A percentile compares a stretch with the other conserved stretches of the same genome.
Conservation (phyloP, 768 basidiomycete species). For the Phlegmacium glaucopus region DNA sequence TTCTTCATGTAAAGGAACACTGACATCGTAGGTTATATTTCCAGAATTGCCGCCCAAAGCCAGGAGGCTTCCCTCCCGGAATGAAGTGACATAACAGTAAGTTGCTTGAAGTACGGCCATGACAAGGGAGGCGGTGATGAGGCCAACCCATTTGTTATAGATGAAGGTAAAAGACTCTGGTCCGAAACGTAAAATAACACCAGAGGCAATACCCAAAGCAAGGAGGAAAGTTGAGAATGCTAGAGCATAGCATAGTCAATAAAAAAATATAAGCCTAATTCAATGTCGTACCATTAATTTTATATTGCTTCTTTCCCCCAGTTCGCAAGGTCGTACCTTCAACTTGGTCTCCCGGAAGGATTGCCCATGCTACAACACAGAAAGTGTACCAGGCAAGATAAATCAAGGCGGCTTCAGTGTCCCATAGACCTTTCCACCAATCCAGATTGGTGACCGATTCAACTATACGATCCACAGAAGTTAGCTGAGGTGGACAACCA, state of each 20-base stretch:
- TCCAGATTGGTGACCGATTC: slow-evolving; percentile 41
- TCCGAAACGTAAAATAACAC: slow-evolving; percentile 70
- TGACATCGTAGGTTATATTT: slow-evolving; percentile 85
- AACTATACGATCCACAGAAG: slow-evolving; percentile 39
- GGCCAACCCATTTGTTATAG: slow-evolving; percentile 89
- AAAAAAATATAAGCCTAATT: not conserved
- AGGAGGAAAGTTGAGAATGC: slow-evolving; percentile 88
- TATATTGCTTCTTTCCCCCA: slow-evolving; percentile 79
- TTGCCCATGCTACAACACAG: slow-evolving; percentile 73
- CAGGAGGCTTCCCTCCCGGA: slow-evolving; percentile 64
- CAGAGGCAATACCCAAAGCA: slow-evolving; percentile 67
- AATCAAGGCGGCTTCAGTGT: slow-evolving; percentile 67
- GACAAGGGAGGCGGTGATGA: slow-evolving; percentile 76
- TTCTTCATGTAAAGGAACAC: slow-evolving; percentile 23
- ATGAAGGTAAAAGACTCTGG: slow-evolving; percentile 82
- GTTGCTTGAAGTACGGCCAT: slow-evolving; percentile 77
- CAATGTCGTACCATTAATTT: slow-evolving; percentile 79
- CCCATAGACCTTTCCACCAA: slow-evolving; percentile 82
- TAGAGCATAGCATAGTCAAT: slow-evolving; percentile 26
- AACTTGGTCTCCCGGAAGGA: slow-evolving; percentile 73
- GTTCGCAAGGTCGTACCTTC: slow-evolving; percentile 70
- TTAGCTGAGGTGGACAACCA: slow-evolving; percentile 61
- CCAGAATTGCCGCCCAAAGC: slow-evolving; percentile 93
- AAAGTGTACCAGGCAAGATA: slow-evolving; percentile 94
- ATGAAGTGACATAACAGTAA: slow-evolving; percentile 70